phyloP scores from a whole-genome alignment of 345 rosid genomes.

The Hevea brasiliensis region DNA sequence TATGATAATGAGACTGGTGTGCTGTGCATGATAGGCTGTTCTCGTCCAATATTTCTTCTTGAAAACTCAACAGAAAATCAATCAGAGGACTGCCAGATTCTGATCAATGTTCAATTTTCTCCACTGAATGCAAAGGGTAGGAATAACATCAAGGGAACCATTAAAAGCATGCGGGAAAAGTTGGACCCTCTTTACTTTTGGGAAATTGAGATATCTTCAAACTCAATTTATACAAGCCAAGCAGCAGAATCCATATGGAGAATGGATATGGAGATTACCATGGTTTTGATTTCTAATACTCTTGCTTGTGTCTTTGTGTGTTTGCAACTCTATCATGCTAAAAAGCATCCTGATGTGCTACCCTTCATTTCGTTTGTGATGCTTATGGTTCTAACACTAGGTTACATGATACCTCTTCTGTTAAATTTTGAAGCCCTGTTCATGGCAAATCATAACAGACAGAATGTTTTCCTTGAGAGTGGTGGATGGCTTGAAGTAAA shows the following conservation, averaged over 20 bases:
- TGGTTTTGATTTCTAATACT: slow-evolving; percentile 74
- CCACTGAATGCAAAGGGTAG: slow-evolving; percentile 49
- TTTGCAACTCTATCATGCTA: slow-evolving; percentile 73
- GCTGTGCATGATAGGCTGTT: slow-evolving; percentile 89
- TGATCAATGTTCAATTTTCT: slow-evolving; percentile 52
- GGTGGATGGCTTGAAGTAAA: slow-evolving; percentile 87
- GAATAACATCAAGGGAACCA: slow-evolving; percentile 59
- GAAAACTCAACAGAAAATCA: slow-evolving; percentile 20
- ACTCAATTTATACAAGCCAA: slow-evolving; percentile 51
- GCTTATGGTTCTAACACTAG: slow-evolving; percentile 62
- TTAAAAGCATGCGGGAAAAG: slow-evolving; percentile 60
- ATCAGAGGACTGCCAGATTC: slow-evolving; percentile 63
- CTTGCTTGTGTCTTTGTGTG: slow-evolving; percentile 69
- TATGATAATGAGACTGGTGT: slow-evolving; percentile 60
- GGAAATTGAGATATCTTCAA: slow-evolving; percentile 55
- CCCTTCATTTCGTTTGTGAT: slow-evolving; percentile 68
- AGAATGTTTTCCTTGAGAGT: slow-evolving; percentile 54
- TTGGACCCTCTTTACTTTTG: slow-evolving; percentile 64
- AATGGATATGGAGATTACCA: slow-evolving; percentile 79
- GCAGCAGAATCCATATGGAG: slow-evolving; percentile 80
- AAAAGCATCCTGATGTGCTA: slow-evolving; percentile 61
- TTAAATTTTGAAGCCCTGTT: slow-evolving; percentile 81
- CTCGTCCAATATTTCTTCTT: slow-evolving; percentile 27
- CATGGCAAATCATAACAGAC: slow-evolving; percentile 39
- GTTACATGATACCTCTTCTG: slow-evolving; percentile 78